A percentile compares a stretch with the other conserved stretches of the same genome.
phyloP scores from a whole-genome alignment of 805 yeast species.

The Metschnikowia chrysomelidarum region DNA sequence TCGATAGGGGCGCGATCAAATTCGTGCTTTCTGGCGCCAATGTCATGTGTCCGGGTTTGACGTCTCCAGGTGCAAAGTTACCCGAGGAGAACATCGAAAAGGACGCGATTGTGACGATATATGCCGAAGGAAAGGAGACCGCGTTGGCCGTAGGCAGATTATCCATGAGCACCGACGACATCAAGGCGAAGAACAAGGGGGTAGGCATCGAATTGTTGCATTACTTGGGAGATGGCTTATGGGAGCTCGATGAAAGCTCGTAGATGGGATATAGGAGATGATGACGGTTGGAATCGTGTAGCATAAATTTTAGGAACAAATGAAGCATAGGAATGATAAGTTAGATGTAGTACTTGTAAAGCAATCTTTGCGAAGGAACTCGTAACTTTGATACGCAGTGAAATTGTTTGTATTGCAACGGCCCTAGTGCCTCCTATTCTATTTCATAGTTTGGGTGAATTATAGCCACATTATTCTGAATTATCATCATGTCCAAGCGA shows the following conservation, averaged over 20 bases:
- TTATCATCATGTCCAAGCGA: too few species aligned
- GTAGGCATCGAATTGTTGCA: slow-evolving; percentile 84
- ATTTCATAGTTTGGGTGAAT: too few species aligned
- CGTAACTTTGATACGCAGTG: too few species aligned
- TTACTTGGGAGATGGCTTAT: slow-evolving; percentile 86
- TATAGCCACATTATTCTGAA: too few species aligned
- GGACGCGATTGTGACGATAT: slow-evolving; percentile 73
- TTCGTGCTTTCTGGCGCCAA: slow-evolving; percentile 95
- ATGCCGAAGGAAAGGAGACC: slow-evolving; percentile 89
- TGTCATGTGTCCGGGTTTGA: slow-evolving; percentile 94
- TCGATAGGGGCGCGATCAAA: slow-evolving; percentile 95
- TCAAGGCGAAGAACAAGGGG: slow-evolving; percentile 78
- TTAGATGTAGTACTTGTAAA: too few species aligned
- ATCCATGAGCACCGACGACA: slow-evolving; percentile 85
- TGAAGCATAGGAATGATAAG: too few species aligned
- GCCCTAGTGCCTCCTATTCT: too few species aligned
- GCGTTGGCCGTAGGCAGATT: slow-evolving; percentile 91
- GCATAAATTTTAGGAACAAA: too few species aligned
- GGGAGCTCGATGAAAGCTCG: slow-evolving; percentile 51
- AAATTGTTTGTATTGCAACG: too few species aligned
- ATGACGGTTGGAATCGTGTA: too few species aligned
- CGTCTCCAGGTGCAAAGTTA: slow-evolving; percentile 77
- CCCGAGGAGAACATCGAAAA: slow-evolving; percentile 70
- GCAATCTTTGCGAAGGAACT: too few species aligned
- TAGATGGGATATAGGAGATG: too few species aligned